These are phyloP conservation scores for Backusella macrospora DNA, from an alignment of 192 early-diverging fungal species.

Conservation along the genomic window DNA sequence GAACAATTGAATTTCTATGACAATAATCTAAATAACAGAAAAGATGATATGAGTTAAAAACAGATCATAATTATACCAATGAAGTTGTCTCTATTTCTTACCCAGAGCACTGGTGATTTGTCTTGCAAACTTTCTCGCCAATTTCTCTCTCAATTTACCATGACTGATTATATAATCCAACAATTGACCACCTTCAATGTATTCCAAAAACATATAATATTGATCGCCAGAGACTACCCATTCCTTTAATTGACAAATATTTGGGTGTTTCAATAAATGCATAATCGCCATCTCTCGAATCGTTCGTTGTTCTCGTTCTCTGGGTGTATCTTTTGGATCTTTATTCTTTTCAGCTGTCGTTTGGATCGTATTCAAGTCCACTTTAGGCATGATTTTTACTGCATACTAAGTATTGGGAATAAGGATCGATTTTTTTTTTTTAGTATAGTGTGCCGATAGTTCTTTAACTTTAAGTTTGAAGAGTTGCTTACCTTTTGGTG, in stretches of 20 bases:
- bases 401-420: conserved; percentile 19
- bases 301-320: conserved; percentile 45
- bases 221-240: conserved; percentile 62
- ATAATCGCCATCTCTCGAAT: conserved; percentile 70
- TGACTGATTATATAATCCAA: conserved; percentile 84
- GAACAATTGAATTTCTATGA: conserved; percentile 31
- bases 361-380: conserved; percentile 12
- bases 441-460: no score
- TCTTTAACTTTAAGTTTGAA: no score
- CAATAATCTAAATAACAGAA: conserved; percentile 22
- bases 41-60: not conserved
- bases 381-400: conserved; percentile 31
- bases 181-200: conserved; percentile 78
- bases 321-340: conserved; percentile 36
- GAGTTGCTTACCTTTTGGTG: conserved; percentile 18
- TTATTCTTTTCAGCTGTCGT: not conserved
- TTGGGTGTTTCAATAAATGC: conserved; percentile 78
- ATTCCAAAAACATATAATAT: conserved; percentile 79
- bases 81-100: conserved; percentile 34
- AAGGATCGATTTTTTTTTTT: not conserved
- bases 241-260: conserved; percentile 77
- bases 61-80: no score
- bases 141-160: conserved; percentile 77
- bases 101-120: conserved; percentile 71
- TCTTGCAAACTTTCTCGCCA: conserved; percentile 76